Evolutionary conservation across 306 rosid species (phyloP).

Genomic region (Elaeagnus macrophylla): DNA sequence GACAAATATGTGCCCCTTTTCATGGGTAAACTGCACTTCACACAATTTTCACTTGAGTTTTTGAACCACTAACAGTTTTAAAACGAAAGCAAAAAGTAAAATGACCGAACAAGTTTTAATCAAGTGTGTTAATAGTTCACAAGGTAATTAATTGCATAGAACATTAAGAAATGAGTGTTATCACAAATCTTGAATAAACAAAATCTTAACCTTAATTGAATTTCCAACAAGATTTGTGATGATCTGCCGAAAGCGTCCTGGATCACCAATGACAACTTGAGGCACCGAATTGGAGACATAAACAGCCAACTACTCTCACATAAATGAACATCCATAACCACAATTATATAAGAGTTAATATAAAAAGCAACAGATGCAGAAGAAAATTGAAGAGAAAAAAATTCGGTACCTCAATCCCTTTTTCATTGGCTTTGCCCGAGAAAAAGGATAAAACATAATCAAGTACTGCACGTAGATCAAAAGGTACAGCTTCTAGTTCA

Average conservation of each 20-base stretch:
- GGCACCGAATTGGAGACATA: slow-evolving; percentile 80
- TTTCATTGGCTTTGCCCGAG: slow-evolving; percentile 61
- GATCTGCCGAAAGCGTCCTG: slow-evolving; percentile 78
- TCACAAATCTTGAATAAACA: neutral
- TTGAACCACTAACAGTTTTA: neutral
- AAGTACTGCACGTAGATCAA: slow-evolving; percentile 65
- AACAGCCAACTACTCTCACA: slow-evolving; percentile 67
- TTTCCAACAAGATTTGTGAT: slow-evolving; percentile 86
- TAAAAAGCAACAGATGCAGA: slow-evolving; percentile 7
- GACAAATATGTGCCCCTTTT: slow-evolving; percentile 75
- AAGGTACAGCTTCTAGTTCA: slow-evolving; percentile 82
- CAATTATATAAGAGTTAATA: slow-evolving; percentile 14
- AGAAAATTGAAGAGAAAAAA: slow-evolving; percentile 8
- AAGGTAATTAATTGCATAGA: too few species aligned
- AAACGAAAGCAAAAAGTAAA: neutral
- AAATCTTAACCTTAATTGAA: slow-evolving; percentile 63
- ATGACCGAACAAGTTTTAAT: neutral
- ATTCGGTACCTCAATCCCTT: slow-evolving; percentile 64
- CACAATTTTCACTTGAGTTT: neutral
- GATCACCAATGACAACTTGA: slow-evolving; percentile 69
- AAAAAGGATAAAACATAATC: slow-evolving; percentile 68
- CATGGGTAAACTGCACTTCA: slow-evolving; percentile 64
- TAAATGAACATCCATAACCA: slow-evolving; percentile 24
- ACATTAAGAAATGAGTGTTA: too few species aligned
- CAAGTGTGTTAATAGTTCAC: too few species aligned